Conservation (phyloP, 345 rosid genomes). For the Excoecaria cochinchinensis region DNA sequence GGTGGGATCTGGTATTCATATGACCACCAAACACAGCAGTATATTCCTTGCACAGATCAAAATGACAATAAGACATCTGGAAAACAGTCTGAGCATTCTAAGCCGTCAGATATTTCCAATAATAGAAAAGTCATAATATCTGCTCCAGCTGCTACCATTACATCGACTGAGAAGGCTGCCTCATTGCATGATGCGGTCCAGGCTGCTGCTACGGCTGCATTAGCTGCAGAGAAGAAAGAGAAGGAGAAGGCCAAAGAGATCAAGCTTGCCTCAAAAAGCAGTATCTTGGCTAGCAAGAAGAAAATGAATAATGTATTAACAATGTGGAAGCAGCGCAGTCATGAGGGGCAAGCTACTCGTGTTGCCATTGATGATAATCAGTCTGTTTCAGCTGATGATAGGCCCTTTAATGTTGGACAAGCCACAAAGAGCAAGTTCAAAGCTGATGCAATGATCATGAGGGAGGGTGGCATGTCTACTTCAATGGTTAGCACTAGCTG, state of each 20-base stretch:
- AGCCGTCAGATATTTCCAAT: slow-evolving; percentile 49
- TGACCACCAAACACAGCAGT: slow-evolving; percentile 77
- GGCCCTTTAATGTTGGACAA: slow-evolving; percentile 40
- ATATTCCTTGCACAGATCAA: slow-evolving; percentile 72
- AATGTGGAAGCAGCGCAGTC: slow-evolving; percentile 96
- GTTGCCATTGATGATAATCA: slow-evolving; percentile 59
- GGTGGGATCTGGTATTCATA: slow-evolving; percentile 86
- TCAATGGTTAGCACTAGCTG: slow-evolving; percentile 34
- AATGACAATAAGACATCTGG: slow-evolving; percentile 50
- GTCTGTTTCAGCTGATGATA: slow-evolving; percentile 53
- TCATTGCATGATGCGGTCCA: slow-evolving; percentile 93
- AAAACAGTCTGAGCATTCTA: slow-evolving; percentile 57
- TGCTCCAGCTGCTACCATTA: slow-evolving; percentile 77
- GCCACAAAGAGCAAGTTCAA: slow-evolving; percentile 49
- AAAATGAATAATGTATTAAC: slow-evolving; percentile 86
- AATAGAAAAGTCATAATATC: slow-evolving; percentile 81
- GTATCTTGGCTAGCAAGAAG: slow-evolving; percentile 85
- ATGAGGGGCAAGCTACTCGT: slow-evolving; percentile 72
- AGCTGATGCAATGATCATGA: slow-evolving; percentile 42
- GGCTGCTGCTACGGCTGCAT: slow-evolving; percentile 97
- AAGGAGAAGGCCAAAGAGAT: slow-evolving; percentile 89
- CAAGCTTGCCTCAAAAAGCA: slow-evolving; percentile 89
- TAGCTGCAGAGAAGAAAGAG: slow-evolving; percentile 96
- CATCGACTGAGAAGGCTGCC: slow-evolving; percentile 61
- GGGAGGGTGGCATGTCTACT: slow-evolving; percentile 38